Evolutionary conservation across 805 yeast genomes (phyloP).

Genomic region (Saturnispora sanitii): DNA sequence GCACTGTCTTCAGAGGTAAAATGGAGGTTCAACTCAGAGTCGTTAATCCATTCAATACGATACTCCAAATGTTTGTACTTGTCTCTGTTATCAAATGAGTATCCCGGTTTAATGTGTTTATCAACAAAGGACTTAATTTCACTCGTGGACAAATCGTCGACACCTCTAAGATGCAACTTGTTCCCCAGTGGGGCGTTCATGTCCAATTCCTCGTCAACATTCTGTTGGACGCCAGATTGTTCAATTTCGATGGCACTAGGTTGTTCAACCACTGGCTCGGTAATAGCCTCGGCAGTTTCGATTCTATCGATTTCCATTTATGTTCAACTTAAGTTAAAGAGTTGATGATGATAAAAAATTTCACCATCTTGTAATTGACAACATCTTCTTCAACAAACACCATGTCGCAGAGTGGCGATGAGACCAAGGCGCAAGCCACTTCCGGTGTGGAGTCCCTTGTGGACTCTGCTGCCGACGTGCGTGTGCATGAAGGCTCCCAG

Average conservation of each 20-base stretch:
- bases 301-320: neutral
- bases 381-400: neutral
- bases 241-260: neutral
- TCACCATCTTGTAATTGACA: neutral
- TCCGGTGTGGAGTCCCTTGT: neutral
- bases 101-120: conserved; percentile 30
- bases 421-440: neutral
- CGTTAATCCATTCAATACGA: conserved; percentile 59
- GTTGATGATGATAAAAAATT: neutral
- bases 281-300: neutral
- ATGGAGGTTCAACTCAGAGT: conserved; percentile 44
- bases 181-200: conserved; percentile 31
- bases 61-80: conserved; percentile 25
- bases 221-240: too few relatives aligned
- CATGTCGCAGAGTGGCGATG: conserved; percentile 7
- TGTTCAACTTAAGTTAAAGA: neutral
- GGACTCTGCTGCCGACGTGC: conserved; percentile 1
- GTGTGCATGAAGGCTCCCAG: conserved; percentile 1
- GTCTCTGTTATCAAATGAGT: conserved; percentile 22
- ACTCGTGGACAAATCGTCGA: conserved; percentile 51
- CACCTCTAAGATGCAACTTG: conserved; percentile 46
- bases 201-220: neutral
- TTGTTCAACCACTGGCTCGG: neutral
- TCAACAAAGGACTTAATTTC: conserved; percentile 51
- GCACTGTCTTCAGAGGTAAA: conserved; percentile 25